These are phyloP conservation scores for Ogataea degrootiae DNA, from an alignment of 805 yeast genomes.

Conservation along the genomic window DNA sequence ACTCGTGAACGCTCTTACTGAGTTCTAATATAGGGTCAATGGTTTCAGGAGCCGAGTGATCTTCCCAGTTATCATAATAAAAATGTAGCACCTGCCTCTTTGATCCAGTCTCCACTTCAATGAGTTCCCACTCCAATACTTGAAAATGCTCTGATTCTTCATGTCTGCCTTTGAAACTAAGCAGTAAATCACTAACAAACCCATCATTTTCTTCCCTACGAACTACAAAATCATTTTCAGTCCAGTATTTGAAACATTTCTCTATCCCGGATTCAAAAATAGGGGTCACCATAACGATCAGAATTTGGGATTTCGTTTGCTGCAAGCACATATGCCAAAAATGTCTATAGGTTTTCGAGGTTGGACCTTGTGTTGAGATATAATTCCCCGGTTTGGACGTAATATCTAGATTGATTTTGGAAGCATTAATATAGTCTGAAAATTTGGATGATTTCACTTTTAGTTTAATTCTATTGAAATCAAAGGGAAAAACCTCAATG, in stretches of 20 bases:
- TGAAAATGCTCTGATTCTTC: constrained; percentile 2
- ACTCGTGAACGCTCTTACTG: constrained; percentile 12
- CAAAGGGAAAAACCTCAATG: constrained; percentile 61
- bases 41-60: constrained; percentile 36
- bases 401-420: constrained; percentile 21
- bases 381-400: constrained; percentile 30
- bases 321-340: constrained; percentile 42
- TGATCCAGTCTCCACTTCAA: constrained; percentile 1
- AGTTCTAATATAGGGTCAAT: constrained; percentile 28
- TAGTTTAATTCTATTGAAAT: constrained; percentile 48
- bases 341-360: constrained; percentile 33
- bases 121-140: constrained; percentile 17
- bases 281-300: constrained; percentile 73
- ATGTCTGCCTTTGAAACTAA: constrained; percentile 2
- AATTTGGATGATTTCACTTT: constrained; percentile 18
- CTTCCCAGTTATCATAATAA: constrained; percentile 42
- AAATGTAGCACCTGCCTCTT: constrained; percentile 28
- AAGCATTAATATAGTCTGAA: constrained; percentile 37
- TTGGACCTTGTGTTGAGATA: constrained; percentile 70
- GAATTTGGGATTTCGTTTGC: constrained; percentile 30
- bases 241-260: constrained; percentile 42
- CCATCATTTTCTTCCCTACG: constrained; percentile 1
- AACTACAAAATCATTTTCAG: constrained; percentile 9
- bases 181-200: constrained; percentile 4
- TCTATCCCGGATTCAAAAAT: constrained; percentile 37